A percentile compares a stretch with the other conserved stretches of the same genome.
Conservation (phyloP, 2,329 filamentous ascomycete species). For the Hypocrella siamensis region DNA sequence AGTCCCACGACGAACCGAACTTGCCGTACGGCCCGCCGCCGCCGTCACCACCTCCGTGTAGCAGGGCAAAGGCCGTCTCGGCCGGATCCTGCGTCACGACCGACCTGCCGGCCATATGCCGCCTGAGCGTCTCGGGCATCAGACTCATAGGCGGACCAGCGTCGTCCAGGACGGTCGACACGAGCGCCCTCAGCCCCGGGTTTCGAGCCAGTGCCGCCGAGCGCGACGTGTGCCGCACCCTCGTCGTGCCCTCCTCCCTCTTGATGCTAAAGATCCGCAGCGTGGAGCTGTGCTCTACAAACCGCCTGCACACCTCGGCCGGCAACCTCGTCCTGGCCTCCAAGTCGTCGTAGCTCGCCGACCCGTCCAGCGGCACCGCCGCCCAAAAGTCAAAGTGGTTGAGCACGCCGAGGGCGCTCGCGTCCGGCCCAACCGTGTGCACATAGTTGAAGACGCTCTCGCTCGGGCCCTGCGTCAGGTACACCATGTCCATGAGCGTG, state of each 20-base stretch:
- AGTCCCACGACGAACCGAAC: slow-evolving; percentile 20
- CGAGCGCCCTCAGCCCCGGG: slow-evolving; percentile 17
- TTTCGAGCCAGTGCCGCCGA: slow-evolving; percentile 20
- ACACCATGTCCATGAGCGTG: slow-evolving; percentile 27
- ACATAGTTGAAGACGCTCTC: slow-evolving; percentile 32
- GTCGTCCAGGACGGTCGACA: slow-evolving; percentile 21
- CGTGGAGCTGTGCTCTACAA: background rate
- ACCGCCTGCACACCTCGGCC: background rate
- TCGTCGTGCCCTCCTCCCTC: background rate
- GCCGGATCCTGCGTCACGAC: slow-evolving; percentile 1
- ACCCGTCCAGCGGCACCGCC: slow-evolving; percentile 29
- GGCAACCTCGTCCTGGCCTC: slow-evolving; percentile 12
- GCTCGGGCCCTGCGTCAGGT: slow-evolving; percentile 29
- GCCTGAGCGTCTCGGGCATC: slow-evolving; percentile 16
- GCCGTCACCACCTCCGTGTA: slow-evolving; percentile 16
- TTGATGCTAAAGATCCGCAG: background rate
- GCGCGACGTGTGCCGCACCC: slow-evolving; percentile 7
- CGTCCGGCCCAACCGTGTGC: slow-evolving; percentile 25
- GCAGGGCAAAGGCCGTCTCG: slow-evolving; percentile 2
- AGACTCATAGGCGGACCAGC: slow-evolving; percentile 19
- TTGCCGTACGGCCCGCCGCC: slow-evolving; percentile 14
- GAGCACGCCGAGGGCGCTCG: slow-evolving; percentile 26
- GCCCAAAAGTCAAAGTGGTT: slow-evolving; percentile 38
- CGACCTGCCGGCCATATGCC: slow-evolving; percentile 13
- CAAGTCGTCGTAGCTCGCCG: slow-evolving; percentile 25